A percentile compares a stretch with the other conserved stretches of the same genome.
phyloP scores from a whole-genome alignment of 306 rosid genomes.

The Fagus sylvatica region DNA sequence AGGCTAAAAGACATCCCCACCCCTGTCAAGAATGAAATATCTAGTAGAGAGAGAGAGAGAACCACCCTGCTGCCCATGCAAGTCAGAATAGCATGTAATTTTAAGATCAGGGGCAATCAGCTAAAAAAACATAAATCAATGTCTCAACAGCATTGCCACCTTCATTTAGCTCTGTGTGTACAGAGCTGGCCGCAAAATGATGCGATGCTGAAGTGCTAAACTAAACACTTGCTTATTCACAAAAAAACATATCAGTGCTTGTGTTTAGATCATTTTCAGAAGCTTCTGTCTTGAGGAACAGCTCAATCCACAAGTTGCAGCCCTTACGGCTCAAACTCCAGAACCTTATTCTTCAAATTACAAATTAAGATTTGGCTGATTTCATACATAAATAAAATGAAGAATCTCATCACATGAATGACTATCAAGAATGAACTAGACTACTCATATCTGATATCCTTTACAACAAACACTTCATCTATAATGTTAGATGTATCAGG shows the following conservation, averaged over 20 bases:
- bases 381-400: slow-evolving; percentile 6
- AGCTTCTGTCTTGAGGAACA: background rate
- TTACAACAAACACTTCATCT: slow-evolving; percentile 14
- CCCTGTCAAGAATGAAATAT: background rate
- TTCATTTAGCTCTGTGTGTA: too few species aligned
- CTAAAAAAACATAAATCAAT: background rate
- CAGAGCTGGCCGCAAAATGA: too few species aligned
- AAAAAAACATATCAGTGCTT: background rate
- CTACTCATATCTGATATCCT: background rate
- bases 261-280: background rate
- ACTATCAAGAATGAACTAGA: background rate
- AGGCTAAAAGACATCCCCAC: background rate
- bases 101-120: background rate
- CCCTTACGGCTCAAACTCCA: background rate
- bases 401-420: background rate
- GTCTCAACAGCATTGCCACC: background rate
- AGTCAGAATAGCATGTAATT: background rate
- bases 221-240: background rate
- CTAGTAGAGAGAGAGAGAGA: background rate
- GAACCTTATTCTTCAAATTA: background rate
- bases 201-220: background rate
- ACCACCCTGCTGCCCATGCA: background rate
- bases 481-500: background rate
- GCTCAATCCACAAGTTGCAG: background rate
- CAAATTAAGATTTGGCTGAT: background rate